Percentiles rank a stretch among this genome's conserved stretches.
Conservation (phyloP, 2,329 filamentous ascomycete genomes). For the Apiospora sp. region DNA sequence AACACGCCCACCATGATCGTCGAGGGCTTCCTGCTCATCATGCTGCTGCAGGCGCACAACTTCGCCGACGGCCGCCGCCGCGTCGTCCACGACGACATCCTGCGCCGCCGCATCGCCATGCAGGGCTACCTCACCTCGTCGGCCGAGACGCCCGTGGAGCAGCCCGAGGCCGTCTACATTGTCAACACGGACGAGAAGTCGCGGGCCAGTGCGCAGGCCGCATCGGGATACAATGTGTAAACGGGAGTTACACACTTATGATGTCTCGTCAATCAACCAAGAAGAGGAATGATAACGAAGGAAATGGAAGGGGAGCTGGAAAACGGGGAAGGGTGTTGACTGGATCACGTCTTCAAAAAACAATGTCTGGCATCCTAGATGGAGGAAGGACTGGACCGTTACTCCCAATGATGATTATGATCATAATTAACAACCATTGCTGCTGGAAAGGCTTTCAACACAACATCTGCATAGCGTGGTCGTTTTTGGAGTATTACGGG, state of each 20-base stretch:
- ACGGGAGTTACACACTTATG: not conserved
- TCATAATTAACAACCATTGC: not conserved
- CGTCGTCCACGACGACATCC: constrained; percentile 35
- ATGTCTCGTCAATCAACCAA: not conserved
- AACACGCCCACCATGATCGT: constrained; percentile 47
- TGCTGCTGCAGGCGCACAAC: constrained; percentile 44
- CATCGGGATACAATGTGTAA: constrained; percentile 7
- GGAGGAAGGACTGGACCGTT: constrained; percentile 1
- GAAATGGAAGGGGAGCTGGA: not conserved
- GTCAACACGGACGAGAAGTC: not conserved
- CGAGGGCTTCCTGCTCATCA: constrained; percentile 42
- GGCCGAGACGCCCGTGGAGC: not conserved
- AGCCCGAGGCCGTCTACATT: not conserved
- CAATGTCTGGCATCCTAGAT: not conserved
- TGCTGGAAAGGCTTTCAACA: not conserved
- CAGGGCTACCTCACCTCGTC: not conserved
- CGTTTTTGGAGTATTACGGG: constrained; percentile 1
- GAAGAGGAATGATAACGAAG: not conserved
- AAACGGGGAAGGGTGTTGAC: not conserved
- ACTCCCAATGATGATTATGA: not conserved
- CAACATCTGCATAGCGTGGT: constrained; percentile 1
- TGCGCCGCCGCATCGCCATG: constrained; percentile 23
- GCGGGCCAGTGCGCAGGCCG: not conserved
- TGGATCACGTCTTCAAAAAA: not conserved
- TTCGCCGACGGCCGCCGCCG: constrained; percentile 36